A percentile compares a stretch with the other conserved stretches of the same genome.
Evolutionary conservation across 306 rosid species (phyloP).

Genomic region (Lagenaria siceraria): DNA sequence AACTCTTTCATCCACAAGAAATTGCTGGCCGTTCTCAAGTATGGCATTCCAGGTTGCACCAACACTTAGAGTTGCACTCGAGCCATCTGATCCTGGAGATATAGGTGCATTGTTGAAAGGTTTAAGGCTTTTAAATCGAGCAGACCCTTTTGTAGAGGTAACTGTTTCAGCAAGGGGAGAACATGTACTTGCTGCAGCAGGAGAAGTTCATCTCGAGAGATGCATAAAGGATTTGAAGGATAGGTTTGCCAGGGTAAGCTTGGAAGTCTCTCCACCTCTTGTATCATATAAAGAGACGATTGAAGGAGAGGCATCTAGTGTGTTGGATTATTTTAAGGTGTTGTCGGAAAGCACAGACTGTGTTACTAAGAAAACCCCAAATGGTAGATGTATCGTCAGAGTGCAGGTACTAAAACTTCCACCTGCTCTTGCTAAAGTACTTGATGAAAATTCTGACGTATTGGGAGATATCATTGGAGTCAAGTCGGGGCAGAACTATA

Average conservation of each 20-base stretch:
- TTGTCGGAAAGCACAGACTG: constrained; percentile 38
- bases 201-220: constrained; percentile 91
- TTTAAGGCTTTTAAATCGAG: constrained; percentile 68
- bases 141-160: constrained; percentile 88
- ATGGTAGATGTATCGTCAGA: constrained; percentile 58
- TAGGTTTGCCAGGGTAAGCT: constrained; percentile 70
- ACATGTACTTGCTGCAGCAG: constrained; percentile 76
- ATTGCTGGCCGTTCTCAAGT: constrained; percentile 90
- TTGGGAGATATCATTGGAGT: constrained; percentile 49
- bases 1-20: constrained; percentile 68
- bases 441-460: constrained; percentile 61
- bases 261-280: constrained; percentile 78
- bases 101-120: constrained; percentile 59
- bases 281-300: constrained; percentile 78
- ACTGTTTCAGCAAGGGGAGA: constrained; percentile 76
- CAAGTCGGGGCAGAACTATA: constrained; percentile 31
- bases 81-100: constrained; percentile 84
- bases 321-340: constrained; percentile 44
- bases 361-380: constrained; percentile 62
- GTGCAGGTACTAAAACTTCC: constrained; percentile 73
- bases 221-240: constrained; percentile 85
- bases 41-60: constrained; percentile 80
- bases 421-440: constrained; percentile 53
- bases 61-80: constrained; percentile 75
- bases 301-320: constrained; percentile 45